Evolutionary conservation across 768 basidiomycete species (phyloP).

Genomic region (Podaxis sp.): DNA sequence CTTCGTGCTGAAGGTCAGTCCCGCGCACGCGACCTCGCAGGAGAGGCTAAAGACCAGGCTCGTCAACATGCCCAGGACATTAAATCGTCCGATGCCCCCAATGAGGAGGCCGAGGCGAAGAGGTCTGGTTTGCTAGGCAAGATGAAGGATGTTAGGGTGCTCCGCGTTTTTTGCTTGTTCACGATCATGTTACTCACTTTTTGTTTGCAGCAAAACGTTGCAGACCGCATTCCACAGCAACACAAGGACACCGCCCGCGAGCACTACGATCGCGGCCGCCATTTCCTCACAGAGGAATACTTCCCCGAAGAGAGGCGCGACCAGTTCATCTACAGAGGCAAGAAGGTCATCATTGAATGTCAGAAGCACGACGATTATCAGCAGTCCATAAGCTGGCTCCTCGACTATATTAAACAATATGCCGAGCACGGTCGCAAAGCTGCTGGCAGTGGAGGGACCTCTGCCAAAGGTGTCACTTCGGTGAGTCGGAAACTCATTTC

Average conservation of each 20-base stretch:
- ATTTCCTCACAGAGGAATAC: constrained; percentile 76
- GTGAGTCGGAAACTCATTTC: constrained; percentile 20
- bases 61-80: constrained; percentile 9
- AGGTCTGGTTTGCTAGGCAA: constrained; percentile 32
- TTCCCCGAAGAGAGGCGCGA: constrained; percentile 91
- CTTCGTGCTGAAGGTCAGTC: constrained; percentile 4
- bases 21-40: too few species aligned
- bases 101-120: constrained; percentile 21
- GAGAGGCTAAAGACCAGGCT: constrained; percentile 12
- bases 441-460: constrained; percentile 20
- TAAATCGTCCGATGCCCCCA: background rate
- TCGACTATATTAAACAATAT: constrained; percentile 63
- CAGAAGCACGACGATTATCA: constrained; percentile 93
- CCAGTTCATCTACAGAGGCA: constrained; percentile 89
- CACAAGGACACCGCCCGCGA: constrained; percentile 59
- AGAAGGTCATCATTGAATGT: constrained; percentile 93
- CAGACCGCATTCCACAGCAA: constrained; percentile 64
- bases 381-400: constrained; percentile 72
- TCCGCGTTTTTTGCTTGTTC: constrained; percentile 8
- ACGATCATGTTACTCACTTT: background rate
- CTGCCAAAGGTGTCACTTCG: constrained; percentile 21
- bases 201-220: constrained; percentile 24
- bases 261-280: constrained; percentile 54
- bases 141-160: constrained; percentile 28
- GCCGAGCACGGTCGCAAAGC: constrained; percentile 43